A percentile compares a stretch with the other conserved stretches of the same genome.
These are phyloP conservation scores for Paraconiothyrium sp. DNA, from an alignment of 2,329 filamentous ascomycete species.

Conservation along the genomic window DNA sequence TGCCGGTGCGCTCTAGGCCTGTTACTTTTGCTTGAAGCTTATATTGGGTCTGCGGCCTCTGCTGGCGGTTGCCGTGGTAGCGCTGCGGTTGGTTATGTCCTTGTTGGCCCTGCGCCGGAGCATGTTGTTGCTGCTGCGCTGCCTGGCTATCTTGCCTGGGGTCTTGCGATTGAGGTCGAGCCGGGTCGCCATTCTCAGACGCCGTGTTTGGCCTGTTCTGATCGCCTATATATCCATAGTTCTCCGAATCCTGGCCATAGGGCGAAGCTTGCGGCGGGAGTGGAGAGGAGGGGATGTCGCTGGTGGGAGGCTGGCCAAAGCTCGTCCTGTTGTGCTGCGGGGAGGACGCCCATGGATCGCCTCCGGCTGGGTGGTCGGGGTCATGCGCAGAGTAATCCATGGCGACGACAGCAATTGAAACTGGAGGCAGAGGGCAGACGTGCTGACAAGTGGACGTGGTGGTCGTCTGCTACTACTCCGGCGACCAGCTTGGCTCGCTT, in stretches of 20 bases:
- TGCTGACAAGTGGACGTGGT: slow-evolving; percentile 28
- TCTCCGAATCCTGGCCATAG: slow-evolving; percentile 46
- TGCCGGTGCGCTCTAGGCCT: slow-evolving; percentile 87
- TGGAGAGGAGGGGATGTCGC: slow-evolving; percentile 52
- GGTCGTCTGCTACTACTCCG: slow-evolving; percentile 23
- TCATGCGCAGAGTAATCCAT: slow-evolving; percentile 75
- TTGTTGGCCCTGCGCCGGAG: slow-evolving; percentile 49
- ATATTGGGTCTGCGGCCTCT: slow-evolving; percentile 70
- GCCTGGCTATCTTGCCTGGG: slow-evolving; percentile 47
- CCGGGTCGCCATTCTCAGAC: slow-evolving; percentile 48
- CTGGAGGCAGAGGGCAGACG: slow-evolving; percentile 16
- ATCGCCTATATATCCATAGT: slow-evolving; percentile 48
- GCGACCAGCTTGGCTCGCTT: slow-evolving; percentile 33
- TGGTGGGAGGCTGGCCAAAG: slow-evolving; percentile 57
- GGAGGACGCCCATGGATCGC: slow-evolving; percentile 71
- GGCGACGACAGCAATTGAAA: slow-evolving; percentile 35
- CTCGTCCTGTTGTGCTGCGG: slow-evolving; percentile 61
- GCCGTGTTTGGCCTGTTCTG: slow-evolving; percentile 38
- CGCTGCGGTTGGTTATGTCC: slow-evolving; percentile 55
- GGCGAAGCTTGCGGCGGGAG: slow-evolving; percentile 52
- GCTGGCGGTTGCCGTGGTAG: slow-evolving; percentile 55
- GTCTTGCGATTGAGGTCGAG: slow-evolving; percentile 51
- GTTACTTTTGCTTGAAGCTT: slow-evolving; percentile 96
- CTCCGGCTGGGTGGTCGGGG: slow-evolving; percentile 65
- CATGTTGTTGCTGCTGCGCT: slow-evolving; percentile 41